Conservation (phyloP, 805 yeast species). For the Starmerella roubikii region DNA sequence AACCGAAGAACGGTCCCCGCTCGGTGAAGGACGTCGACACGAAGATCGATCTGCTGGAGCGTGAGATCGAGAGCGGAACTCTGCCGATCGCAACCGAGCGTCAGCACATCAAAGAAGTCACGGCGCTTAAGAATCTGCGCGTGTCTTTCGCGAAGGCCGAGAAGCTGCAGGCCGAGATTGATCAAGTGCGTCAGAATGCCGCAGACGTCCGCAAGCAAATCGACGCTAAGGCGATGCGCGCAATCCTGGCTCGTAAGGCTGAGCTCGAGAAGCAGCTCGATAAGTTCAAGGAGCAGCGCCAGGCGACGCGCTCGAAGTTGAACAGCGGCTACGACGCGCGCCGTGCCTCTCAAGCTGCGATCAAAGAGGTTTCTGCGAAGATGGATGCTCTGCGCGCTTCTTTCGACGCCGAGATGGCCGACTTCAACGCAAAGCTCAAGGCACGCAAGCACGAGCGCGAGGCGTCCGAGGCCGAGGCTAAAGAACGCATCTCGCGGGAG, state of each 20-base stretch:
- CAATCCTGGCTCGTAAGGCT: slow-evolving; percentile 51
- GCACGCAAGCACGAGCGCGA: slow-evolving; percentile 61
- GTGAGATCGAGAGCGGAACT: slow-evolving; percentile 59
- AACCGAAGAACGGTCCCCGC: slow-evolving; percentile 53
- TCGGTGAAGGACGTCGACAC: slow-evolving; percentile 28
- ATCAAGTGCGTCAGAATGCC: slow-evolving; percentile 62
- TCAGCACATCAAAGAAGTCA: slow-evolving; percentile 69
- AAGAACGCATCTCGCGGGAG: slow-evolving; percentile 37
- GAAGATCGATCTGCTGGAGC: slow-evolving; percentile 40
- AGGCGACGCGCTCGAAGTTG: slow-evolving; percentile 50
- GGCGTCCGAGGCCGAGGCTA: slow-evolving; percentile 52
- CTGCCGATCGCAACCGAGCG: slow-evolving; percentile 86
- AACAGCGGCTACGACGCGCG: slow-evolving; percentile 40
- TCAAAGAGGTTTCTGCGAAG: slow-evolving; percentile 50
- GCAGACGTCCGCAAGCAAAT: slow-evolving; percentile 58
- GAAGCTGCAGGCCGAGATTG: slow-evolving; percentile 64
- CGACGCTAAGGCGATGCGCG: slow-evolving; percentile 46
- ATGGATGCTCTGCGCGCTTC: slow-evolving; percentile 36
- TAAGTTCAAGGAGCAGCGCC: slow-evolving; percentile 48
- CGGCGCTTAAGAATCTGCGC: slow-evolving; percentile 63
- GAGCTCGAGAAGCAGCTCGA: slow-evolving; percentile 58
- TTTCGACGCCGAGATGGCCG: slow-evolving; percentile 56
- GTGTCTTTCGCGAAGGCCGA: slow-evolving; percentile 65
- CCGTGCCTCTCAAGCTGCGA: slow-evolving; percentile 49
- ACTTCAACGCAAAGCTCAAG: slow-evolving; percentile 60